Evolutionary conservation across 768 basidiomycete species (phyloP), one percentile per base, ranked within the genome.

Genomic region (Suillus cothurnatus): DNA sequence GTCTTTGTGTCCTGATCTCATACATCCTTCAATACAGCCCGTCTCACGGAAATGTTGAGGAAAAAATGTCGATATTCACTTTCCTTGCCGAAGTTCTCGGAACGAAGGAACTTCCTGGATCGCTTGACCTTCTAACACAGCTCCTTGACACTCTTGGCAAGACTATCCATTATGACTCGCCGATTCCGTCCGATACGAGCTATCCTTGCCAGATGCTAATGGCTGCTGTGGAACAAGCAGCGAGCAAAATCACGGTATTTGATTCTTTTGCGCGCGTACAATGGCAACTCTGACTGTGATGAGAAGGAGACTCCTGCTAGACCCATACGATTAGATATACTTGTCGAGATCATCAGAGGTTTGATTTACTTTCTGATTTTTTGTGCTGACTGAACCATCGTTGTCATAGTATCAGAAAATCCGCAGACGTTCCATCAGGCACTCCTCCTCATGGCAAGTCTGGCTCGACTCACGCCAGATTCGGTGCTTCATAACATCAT

Each of bases 381-480:
- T 19, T 19, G 61, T 38, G 34, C 43, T 23, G 14, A 61, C 67
- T 43, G 64, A 52, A 68, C 26, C 39, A 15, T 36, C 39, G 1
- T 55, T 9, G 61, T 39, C 41, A 3, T 67, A 96, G 95, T 90
- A 19, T 90, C 95, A 3, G 87, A 87, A 52, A 97, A 96, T 71
- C 96, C 97, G 1, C 95, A 98, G 72, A 97, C 94, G 0, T 95
- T 95, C 80, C 89, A 98, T 69, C 93, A 97, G 74, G 94, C 95
- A 0, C 80, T 99, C 3, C 82, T 98, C 31, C 82, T 99, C 38
- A 90, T 97, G 77, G 90, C 95, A 6, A 90, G 84, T 67, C 77
- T 99, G 63, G 92, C 94, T 3, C 85, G 89, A 21, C 81, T 98
- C 41, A 89, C 91, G 0, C 95, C 97, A 0, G 94, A 96, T 63